Conservation (phyloP, 345 rosid genomes). For the Aurinia saxatilis region DNA sequence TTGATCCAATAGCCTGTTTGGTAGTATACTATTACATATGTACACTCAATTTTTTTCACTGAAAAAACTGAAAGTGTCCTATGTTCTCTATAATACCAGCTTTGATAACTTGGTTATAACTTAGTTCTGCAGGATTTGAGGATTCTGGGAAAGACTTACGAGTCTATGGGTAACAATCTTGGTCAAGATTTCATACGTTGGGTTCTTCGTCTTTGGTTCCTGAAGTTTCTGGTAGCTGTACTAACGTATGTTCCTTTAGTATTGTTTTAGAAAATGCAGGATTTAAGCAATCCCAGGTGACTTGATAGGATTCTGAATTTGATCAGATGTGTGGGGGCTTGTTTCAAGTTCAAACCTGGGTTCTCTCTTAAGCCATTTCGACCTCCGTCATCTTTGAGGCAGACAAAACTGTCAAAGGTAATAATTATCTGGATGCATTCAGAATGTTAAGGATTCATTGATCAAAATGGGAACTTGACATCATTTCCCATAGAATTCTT, state of each 20-base stretch:
- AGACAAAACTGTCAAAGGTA: background rate
- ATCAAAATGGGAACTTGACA: background rate
- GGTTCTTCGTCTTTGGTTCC: background rate
- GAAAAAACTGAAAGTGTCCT: background rate
- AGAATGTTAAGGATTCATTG: background rate
- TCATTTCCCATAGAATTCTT: background rate
- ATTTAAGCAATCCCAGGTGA: background rate
- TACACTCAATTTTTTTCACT: background rate
- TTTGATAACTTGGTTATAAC: background rate
- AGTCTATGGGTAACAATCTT: background rate
- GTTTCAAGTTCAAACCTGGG: background rate
- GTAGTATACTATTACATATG: constrained; percentile 12
- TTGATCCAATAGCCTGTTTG: constrained; percentile 13
- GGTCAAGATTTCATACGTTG: background rate
- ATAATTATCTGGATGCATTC: background rate
- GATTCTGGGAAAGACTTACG: background rate
- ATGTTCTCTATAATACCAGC: background rate
- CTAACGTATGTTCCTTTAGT: background rate
- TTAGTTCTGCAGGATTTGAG: background rate
- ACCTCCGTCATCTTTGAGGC: background rate
- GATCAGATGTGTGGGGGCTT: background rate
- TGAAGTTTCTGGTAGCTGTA: background rate
- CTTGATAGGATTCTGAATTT: background rate
- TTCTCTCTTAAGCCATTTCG: background rate
- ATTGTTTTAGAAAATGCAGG: background rate